Base-by-base conservation (phyloP, 257 asterid genomes). In the Paulownia fortunei region DNA sequence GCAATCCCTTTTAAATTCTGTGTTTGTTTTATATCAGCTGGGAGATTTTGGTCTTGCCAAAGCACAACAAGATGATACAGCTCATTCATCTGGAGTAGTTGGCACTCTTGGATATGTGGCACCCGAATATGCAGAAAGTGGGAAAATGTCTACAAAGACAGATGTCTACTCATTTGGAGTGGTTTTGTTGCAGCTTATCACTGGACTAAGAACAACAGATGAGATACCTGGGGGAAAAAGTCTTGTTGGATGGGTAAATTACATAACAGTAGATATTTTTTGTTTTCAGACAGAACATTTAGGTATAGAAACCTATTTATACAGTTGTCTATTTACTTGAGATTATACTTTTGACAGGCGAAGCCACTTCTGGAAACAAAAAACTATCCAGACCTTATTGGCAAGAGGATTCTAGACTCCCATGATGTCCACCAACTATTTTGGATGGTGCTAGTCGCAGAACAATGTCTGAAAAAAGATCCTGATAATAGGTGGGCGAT, bases 11-110 rank as follows among this genome's bases (percentile, higher is more conserved):
- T 26, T 56, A 56, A 65, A 13, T 19, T 3, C 18, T 21, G 24
- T 13, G 3, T 74, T 9, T 44, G 10, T 9, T 55, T 18, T 69
- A 0, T 36, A 52, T 76, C 42, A 90, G 97, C 73, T 92, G 46
- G 96, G 97, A 34, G 97, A 92, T 76, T 92, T 90, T 69, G 97
- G 97, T 5, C 97, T 92, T 16, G 97, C 97, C 23, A 90, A 83
- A 74, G 87, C 79, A 52, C 92, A 82, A 47, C 58, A 84, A 23
- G 89, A 82, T 34, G 92, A 69, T 42, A 71, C 88, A 21, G 58
- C 79, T 7, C 76, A 79, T 41, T 82, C 81, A 26, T 34, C 75
- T 11, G 86, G 89, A 13, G 85, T 92, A 24, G 97, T 90, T 6
- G 97, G 97, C 2, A 88, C 97, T 6, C 80, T 90, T 15, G 96